These are phyloP conservation scores for Monosporozyma solicola DNA, from an alignment of 805 yeast genomes.

Conservation along the genomic window DNA sequence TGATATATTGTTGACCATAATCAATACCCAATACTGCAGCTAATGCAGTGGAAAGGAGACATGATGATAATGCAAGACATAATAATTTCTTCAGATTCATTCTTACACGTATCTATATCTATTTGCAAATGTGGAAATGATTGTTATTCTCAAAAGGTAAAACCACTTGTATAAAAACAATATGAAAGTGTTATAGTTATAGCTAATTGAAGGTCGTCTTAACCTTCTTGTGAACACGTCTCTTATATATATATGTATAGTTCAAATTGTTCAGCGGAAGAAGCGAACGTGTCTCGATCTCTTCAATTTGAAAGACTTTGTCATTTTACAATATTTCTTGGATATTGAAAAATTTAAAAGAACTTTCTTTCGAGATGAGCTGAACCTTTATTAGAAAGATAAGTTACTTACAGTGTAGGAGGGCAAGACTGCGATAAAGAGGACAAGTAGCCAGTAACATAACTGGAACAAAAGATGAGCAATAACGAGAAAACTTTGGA, in stretches of 20 bases:
- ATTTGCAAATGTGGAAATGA: not conserved
- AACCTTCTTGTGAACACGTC: not conserved
- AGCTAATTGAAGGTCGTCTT: not conserved
- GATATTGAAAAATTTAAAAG: not conserved
- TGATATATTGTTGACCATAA: conserved; percentile 78
- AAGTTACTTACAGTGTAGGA: too few species aligned
- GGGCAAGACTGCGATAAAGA: not conserved
- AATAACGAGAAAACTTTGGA: conserved; percentile 14
- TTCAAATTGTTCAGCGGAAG: not conserved
- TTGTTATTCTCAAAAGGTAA: not conserved
- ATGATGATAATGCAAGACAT: not conserved
- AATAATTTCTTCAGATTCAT: not conserved
- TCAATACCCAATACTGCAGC: conserved; percentile 78
- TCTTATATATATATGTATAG: not conserved
- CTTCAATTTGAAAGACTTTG: not conserved
- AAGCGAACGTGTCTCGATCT: not conserved
- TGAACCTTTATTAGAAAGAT: not conserved
- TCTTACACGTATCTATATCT: not conserved
- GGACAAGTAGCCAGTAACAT: not conserved
- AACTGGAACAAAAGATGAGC: not conserved
- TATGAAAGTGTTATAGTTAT: not conserved
- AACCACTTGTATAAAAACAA: not conserved
- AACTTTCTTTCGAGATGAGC: not conserved
- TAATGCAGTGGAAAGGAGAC: not conserved
- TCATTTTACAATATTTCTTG: not conserved